Percentiles rank a stretch among this genome's conserved stretches.
phyloP scores from a whole-genome alignment of 2,329 filamentous ascomycete species.

The Fusarium tanahbumbuense region DNA sequence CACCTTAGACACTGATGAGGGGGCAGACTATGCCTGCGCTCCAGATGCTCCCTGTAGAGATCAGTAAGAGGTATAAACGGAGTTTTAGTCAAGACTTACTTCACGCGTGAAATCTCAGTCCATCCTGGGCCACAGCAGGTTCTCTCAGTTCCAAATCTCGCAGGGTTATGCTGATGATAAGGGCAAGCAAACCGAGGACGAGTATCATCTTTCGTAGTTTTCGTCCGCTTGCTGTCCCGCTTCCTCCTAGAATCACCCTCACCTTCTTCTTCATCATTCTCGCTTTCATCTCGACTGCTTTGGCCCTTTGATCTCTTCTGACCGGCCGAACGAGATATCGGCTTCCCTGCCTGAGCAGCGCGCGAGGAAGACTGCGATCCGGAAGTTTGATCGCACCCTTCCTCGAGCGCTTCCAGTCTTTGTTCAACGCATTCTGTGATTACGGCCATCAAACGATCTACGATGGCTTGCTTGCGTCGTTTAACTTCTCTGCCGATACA shows the following conservation, averaged over 20 bases:
- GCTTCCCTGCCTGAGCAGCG: slow-evolving; percentile 18
- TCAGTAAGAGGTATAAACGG: neutral
- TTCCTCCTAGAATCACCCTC: slow-evolving; percentile 48
- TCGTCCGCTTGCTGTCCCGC: slow-evolving; percentile 52
- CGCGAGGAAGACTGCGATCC: slow-evolving; percentile 33
- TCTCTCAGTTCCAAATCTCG: slow-evolving; percentile 35
- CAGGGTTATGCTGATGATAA: slow-evolving; percentile 52
- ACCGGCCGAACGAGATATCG: slow-evolving; percentile 18
- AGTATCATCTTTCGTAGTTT: slow-evolving; percentile 48
- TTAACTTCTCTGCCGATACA: slow-evolving; percentile 24
- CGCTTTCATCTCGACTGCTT: slow-evolving; percentile 44
- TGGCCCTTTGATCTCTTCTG: slow-evolving; percentile 37
- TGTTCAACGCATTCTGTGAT: slow-evolving; percentile 29
- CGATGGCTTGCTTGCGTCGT: slow-evolving; percentile 22
- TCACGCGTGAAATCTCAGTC: slow-evolving; percentile 37
- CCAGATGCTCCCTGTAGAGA: slow-evolving; percentile 41
- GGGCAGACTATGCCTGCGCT: slow-evolving; percentile 37
- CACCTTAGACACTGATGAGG: slow-evolving; percentile 40
- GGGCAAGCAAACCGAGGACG: slow-evolving; percentile 52
- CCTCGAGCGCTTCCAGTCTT: slow-evolving; percentile 41
- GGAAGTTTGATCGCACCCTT: slow-evolving; percentile 27
- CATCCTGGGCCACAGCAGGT: slow-evolving; percentile 45
- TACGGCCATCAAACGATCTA: slow-evolving; percentile 33
- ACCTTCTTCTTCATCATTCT: slow-evolving; percentile 45
- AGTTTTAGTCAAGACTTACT: slow-evolving; percentile 30